Conservation (phyloP, 2,329 filamentous ascomycete genomes). For the Pyrenophora graminea region DNA sequence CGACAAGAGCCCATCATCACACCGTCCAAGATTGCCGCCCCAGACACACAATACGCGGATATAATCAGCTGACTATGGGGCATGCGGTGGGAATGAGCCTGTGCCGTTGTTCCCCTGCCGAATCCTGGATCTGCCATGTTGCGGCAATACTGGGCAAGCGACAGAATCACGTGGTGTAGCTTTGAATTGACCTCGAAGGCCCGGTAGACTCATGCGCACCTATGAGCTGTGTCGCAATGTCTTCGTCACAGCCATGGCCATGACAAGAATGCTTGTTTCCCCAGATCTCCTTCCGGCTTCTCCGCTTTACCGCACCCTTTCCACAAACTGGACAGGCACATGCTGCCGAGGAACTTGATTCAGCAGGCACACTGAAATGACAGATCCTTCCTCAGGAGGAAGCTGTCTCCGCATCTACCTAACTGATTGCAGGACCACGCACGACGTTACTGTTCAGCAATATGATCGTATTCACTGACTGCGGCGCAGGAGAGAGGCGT, state of each 20-base stretch:
- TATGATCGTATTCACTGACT: background rate
- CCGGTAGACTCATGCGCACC: background rate
- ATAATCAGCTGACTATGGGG: no score
- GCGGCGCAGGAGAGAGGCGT: background rate
- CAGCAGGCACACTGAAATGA: conserved; percentile 16
- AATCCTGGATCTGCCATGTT: background rate
- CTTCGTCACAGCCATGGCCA: background rate
- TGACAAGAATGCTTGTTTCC: conserved; percentile 11
- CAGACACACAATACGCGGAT: no score
- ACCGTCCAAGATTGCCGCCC: no score
- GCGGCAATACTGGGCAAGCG: background rate
- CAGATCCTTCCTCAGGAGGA: conserved; percentile 12
- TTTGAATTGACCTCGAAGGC: background rate
- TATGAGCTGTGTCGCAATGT: background rate
- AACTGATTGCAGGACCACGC: conserved; percentile 14
- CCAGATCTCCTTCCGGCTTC: conserved; percentile 11
- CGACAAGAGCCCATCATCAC: no score
- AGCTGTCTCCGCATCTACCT: conserved; percentile 1
- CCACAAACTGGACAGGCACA: conserved; percentile 6
- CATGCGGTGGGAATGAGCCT: no score
- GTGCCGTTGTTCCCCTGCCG: background rate
- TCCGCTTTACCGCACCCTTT: conserved; percentile 2
- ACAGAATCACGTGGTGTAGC: background rate
- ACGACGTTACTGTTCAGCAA: conserved; percentile 3
- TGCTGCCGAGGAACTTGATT: conserved; percentile 15